Percentiles rank a stretch among this genome's conserved stretches.
phyloP scores from a whole-genome alignment of 2,329 filamentous ascomycete species.

The Fusarium anguioides region DNA sequence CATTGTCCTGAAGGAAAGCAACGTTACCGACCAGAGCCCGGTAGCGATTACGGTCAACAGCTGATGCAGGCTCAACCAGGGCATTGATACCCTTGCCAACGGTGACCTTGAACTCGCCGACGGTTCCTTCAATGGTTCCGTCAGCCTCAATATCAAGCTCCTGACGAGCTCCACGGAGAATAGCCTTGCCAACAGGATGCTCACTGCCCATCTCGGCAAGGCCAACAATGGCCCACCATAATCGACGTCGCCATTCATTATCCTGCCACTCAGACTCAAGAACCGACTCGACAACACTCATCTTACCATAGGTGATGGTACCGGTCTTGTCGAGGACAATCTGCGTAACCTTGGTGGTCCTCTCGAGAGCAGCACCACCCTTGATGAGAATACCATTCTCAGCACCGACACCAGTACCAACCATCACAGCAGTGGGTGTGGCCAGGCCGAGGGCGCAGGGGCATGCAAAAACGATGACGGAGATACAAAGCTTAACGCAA shows the following conservation, averaged over 20 bases:
- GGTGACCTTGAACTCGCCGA: slow-evolving; percentile 84
- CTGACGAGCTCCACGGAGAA: slow-evolving; percentile 78
- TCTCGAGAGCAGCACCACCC: slow-evolving; percentile 91
- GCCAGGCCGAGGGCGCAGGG: slow-evolving; percentile 96
- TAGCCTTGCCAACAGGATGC: slow-evolving; percentile 93
- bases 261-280: slow-evolving; percentile 76
- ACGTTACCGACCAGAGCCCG: slow-evolving; percentile 86
- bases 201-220: slow-evolving; percentile 97
- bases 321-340: slow-evolving; percentile 97
- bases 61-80: slow-evolving; percentile 78
- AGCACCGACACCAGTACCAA: slow-evolving; percentile 95
- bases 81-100: slow-evolving; percentile 90
- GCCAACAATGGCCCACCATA: slow-evolving; percentile 97
- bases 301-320: slow-evolving; percentile 92
- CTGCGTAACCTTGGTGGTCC: slow-evolving; percentile 87
- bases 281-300: slow-evolving; percentile 83
- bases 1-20: slow-evolving; percentile 77
- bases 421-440: slow-evolving; percentile 98
- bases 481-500: slow-evolving; percentile 96
- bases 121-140: slow-evolving; percentile 80
- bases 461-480: slow-evolving; percentile 97
- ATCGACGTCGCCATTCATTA: slow-evolving; percentile 72
- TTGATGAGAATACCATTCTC: slow-evolving; percentile 98
- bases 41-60: slow-evolving; percentile 76
- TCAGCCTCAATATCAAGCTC: slow-evolving; percentile 79